phyloP scores from a whole-genome alignment of 345 rosid genomes.

The Diplotaxis tenuifolia region DNA sequence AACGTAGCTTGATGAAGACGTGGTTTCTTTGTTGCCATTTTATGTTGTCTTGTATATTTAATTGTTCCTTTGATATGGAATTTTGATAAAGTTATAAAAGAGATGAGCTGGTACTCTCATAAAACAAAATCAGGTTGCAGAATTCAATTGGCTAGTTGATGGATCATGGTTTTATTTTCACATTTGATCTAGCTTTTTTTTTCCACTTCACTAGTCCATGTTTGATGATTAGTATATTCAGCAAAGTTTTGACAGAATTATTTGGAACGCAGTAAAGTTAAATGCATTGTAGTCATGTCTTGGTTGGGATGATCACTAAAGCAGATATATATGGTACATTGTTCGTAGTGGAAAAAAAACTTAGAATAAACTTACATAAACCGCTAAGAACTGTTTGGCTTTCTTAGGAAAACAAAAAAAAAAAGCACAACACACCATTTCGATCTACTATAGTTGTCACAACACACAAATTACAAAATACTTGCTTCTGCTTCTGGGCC shows the following conservation, averaged over 20 bases:
- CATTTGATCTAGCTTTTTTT: background rate
- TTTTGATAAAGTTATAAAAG: background rate
- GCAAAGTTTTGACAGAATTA: background rate
- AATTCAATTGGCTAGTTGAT: background rate
- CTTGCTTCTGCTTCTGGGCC: background rate
- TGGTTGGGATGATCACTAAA: background rate
- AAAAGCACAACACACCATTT: background rate
- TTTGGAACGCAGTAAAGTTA: background rate
- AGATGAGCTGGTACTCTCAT: no score
- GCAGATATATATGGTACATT: background rate
- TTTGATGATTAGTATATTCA: background rate
- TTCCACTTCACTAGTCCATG: background rate
- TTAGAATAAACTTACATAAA: background rate
- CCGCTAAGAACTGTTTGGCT: conserved; percentile 11
- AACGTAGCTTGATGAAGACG: no score
- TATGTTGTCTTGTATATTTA: background rate
- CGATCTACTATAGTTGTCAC: conserved; percentile 21
- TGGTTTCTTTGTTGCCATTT: background rate
- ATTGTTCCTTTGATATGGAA: background rate
- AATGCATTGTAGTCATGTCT: background rate
- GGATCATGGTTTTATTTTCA: background rate
- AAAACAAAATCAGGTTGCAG: no score
- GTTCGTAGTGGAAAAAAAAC: background rate
- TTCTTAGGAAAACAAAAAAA: conserved; percentile 13
- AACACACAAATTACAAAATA: conserved; percentile 25